Evolutionary conservation across 495 filamentous ascomycete species (phyloP).

Genomic region (Bathelium albidoporum): DNA sequence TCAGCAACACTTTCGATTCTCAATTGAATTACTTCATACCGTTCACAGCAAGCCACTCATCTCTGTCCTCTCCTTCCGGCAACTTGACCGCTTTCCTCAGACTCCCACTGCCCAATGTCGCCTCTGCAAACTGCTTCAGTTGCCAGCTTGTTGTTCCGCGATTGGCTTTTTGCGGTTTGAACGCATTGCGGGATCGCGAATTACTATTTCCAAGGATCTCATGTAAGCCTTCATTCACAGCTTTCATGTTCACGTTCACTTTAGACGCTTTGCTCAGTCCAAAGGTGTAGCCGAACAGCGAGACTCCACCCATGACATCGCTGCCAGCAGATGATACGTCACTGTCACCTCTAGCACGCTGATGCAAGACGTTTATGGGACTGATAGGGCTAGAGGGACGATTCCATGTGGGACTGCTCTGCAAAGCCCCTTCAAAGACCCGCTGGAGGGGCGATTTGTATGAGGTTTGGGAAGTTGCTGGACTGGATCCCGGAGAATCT

Average conservation of each 20-base stretch:
- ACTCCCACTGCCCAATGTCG: slow-evolving; percentile 88
- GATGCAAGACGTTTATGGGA: background rate
- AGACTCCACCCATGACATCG: slow-evolving; percentile 8
- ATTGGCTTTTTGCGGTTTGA: slow-evolving; percentile 77
- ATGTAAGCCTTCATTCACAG: slow-evolving; percentile 23
- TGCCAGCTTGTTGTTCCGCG: slow-evolving; percentile 94
- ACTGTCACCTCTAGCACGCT: slow-evolving; percentile 7
- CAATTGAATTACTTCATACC: slow-evolving; percentile 39
- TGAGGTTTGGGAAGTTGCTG: slow-evolving; percentile 10
- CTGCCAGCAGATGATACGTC: slow-evolving; percentile 3
- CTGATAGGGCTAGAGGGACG: background rate
- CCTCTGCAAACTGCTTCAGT: slow-evolving; percentile 93
- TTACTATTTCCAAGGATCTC: slow-evolving; percentile 49
- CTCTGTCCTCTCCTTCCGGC: slow-evolving; percentile 91
- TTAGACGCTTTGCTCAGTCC: slow-evolving; percentile 1
- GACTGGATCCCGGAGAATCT: slow-evolving; percentile 6
- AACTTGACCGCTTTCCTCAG: slow-evolving; percentile 92
- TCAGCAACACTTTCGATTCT: background rate
- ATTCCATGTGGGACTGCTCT: background rate
- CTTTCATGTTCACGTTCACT: background rate
- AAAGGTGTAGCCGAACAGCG: slow-evolving; percentile 9
- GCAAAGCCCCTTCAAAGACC: background rate
- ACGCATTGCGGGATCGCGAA: slow-evolving; percentile 67
- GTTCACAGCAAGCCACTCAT: slow-evolving; percentile 97
- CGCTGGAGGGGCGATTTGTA: slow-evolving; percentile 20